These are phyloP conservation scores for Didymella pinodella DNA, from an alignment of 2,329 filamentous ascomycete species.

Conservation along the genomic window DNA sequence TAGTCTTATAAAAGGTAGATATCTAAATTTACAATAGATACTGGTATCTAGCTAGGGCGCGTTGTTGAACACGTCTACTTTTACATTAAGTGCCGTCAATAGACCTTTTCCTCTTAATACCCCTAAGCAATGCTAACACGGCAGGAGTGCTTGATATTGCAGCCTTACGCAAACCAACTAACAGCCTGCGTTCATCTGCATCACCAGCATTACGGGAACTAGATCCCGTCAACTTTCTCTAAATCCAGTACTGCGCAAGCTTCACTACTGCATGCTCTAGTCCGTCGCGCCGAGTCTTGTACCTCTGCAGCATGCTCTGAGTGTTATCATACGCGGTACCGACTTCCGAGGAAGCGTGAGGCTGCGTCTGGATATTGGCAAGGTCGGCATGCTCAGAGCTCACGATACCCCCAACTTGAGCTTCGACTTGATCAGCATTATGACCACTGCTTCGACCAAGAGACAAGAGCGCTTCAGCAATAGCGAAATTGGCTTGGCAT, in stretches of 20 bases:
- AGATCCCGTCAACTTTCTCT: constrained; percentile 1
- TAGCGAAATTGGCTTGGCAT: constrained; percentile 17
- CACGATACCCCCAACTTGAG: constrained; percentile 3
- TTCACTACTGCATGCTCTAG: constrained; percentile 2
- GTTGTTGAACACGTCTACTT: neutral
- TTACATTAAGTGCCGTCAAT: neutral
- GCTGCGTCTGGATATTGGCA: neutral
- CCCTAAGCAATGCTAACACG: neutral
- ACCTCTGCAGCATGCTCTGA: neutral
- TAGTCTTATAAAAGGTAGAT: no score
- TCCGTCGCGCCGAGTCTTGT: neutral
- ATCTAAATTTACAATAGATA: no score
- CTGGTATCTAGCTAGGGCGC: no score
- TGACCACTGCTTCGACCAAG: constrained; percentile 3
- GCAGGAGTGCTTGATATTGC: neutral
- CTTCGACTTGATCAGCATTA: constrained; percentile 4
- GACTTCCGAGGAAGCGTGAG: neutral
- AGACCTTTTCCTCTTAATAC: constrained; percentile 6
- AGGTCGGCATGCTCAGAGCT: neutral
- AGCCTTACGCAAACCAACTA: constrained; percentile 1
- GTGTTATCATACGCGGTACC: neutral
- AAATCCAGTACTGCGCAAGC: constrained; percentile 1
- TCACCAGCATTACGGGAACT: neutral
- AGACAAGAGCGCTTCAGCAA: constrained; percentile 13
- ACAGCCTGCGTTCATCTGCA: constrained; percentile 1